These are phyloP conservation scores for Mortierella sp. DNA, from an alignment of 371 early-diverging fungal genomes.

Conservation along the genomic window DNA sequence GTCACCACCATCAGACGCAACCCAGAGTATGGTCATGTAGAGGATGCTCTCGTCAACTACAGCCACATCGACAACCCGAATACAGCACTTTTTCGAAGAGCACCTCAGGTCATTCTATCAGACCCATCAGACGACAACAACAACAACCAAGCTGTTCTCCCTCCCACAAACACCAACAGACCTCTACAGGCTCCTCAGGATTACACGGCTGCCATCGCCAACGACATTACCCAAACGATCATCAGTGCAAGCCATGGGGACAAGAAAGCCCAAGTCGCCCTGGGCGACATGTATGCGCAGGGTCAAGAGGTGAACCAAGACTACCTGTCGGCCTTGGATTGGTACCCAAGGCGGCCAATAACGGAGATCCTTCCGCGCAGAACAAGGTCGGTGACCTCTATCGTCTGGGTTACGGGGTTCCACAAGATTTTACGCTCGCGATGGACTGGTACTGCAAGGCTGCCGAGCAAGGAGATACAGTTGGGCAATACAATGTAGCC, in stretches of 20 bases:
- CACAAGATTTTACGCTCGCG: slow-evolving; percentile 61
- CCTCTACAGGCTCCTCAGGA: neutral
- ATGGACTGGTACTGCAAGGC: slow-evolving; percentile 62
- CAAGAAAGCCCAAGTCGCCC: neutral
- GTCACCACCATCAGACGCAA: too few relatives aligned
- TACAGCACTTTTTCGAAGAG: too few relatives aligned
- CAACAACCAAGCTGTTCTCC: too few relatives aligned
- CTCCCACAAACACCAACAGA: too few relatives aligned
- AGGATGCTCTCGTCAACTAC: too few relatives aligned
- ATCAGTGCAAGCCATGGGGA: neutral
- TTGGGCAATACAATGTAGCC: slow-evolving; percentile 61
- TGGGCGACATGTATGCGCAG: slow-evolving; percentile 54
- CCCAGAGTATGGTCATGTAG: too few relatives aligned
- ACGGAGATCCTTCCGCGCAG: slow-evolving; percentile 73
- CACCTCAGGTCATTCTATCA: too few relatives aligned
- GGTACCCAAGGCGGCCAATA: slow-evolving; percentile 75
- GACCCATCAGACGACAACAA: too few relatives aligned
- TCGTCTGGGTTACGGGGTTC: slow-evolving; percentile 77
- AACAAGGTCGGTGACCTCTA: slow-evolving; percentile 79
- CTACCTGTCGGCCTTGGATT: slow-evolving; percentile 68
- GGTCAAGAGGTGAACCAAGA: slow-evolving; percentile 66
- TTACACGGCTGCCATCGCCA: neutral
- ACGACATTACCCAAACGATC: neutral
- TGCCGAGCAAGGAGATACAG: slow-evolving; percentile 54
- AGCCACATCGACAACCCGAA: too few relatives aligned